phyloP scores from a whole-genome alignment of 805 yeast genomes.

The Brettanomyces nanus region DNA sequence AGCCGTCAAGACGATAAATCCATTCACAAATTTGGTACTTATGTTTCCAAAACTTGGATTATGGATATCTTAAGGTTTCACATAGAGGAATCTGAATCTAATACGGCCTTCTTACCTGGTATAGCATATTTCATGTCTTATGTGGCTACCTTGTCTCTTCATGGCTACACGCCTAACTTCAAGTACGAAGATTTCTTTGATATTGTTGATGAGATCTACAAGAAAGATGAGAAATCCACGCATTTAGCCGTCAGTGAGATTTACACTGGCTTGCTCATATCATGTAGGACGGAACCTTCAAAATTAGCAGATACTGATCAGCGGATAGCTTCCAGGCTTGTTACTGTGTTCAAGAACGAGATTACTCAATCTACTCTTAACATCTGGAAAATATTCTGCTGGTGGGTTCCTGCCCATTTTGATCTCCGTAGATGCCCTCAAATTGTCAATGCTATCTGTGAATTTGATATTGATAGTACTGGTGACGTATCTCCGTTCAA shows the following conservation, averaged over 20 bases:
- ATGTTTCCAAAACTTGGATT: constrained; percentile 55
- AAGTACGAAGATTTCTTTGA: constrained; percentile 44
- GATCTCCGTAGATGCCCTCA: constrained; percentile 62
- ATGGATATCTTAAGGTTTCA: constrained; percentile 38
- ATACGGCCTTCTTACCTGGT: constrained; percentile 56
- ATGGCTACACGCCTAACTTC: constrained; percentile 34
- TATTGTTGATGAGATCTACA: constrained; percentile 42
- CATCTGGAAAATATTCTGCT: constrained; percentile 69
- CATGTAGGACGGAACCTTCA: constrained; percentile 31
- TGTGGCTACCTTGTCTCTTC: constrained; percentile 40
- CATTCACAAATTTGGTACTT: constrained; percentile 34
- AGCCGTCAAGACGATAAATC: constrained; percentile 34
- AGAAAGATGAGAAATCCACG: constrained; percentile 60
- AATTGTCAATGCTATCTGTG: constrained; percentile 35
- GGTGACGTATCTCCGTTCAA: constrained; percentile 52
- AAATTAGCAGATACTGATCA: constrained; percentile 34
- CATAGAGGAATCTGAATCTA: constrained; percentile 61
- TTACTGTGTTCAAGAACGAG: constrained; percentile 41
- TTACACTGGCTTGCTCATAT: constrained; percentile 51
- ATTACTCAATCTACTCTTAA: constrained; percentile 65
- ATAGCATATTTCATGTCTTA: constrained; percentile 51
- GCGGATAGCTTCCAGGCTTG: constrained; percentile 37
- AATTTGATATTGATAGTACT: constrained; percentile 38
- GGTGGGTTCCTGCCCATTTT: constrained; percentile 63
- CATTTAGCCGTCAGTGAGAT: constrained; percentile 73